Base-by-base conservation (phyloP, 1,139 yeast genomes). In the Diutina siamensis region DNA sequence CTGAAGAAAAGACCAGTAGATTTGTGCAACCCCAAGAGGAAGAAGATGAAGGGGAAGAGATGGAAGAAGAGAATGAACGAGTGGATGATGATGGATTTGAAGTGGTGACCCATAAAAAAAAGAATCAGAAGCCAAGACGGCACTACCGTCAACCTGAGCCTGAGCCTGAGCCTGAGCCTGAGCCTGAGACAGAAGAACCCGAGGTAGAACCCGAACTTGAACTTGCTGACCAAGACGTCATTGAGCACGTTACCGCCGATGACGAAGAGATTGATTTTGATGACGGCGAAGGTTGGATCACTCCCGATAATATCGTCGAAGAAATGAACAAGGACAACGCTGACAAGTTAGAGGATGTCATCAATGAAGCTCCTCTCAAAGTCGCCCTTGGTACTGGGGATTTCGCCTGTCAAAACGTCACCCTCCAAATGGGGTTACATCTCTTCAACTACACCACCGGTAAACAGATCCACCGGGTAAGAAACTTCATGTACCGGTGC, bases 221-320 rank as follows among this genome's bases (percentile, higher is more conserved):
- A 53, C 21, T 55, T 61, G 53, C 55, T 1, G 79, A 72, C 50
- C 19, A 13, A 10, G 42, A 22, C 18, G 28, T 21, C 10, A 19
- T 36, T 15, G 12, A 20, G 12, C 17, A 21, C 7, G 40, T 36
- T 10, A 25, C 19, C n/a, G 17, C 19, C 10, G 10, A 4, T 2
- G 80, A 72, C 10, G 75, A 67, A 46, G 72, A 70, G 3, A 83
- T 82, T 48, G 42, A 38, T 10, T 38, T 38, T 10, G 31, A 22
- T 25, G 94, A 83, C 53, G 95, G 84, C 53, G 96, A 94, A 20
- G 97, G 86, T 46, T 92, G 98, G 98, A 94, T 92, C 55, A 87
- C 96, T 0, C 83, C 92, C 4, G 95, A 85, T 7, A 89, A 88
- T 55, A 63, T 92, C 40, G 71, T 75, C 44, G 86, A 82, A 54